Percentiles rank a stretch among this genome's conserved stretches.
Conservation (phyloP, 352 stramenopile species). For the Globisporangium apiculatum region DNA sequence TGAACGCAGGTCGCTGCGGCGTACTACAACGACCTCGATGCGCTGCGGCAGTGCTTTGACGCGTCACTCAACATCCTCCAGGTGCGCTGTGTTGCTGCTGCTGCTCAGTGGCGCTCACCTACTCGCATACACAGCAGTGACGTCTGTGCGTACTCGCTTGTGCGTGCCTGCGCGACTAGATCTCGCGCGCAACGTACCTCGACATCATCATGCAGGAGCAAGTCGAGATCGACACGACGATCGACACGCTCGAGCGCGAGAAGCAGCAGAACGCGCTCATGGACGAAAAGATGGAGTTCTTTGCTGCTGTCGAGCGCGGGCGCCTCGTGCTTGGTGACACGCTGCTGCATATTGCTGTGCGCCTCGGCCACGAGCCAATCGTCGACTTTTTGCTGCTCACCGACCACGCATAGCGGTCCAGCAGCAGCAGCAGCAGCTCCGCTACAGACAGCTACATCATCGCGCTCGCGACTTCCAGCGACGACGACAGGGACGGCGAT, state of each 20-base stretch:
- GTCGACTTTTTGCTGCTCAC: constrained; percentile 61
- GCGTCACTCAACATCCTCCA: constrained; percentile 43
- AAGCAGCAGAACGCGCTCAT: constrained; percentile 31
- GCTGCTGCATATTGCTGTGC: constrained; percentile 62
- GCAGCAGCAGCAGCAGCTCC: not conserved
- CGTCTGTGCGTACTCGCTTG: not conserved
- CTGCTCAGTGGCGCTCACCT: too few species aligned
- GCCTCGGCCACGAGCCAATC: constrained; percentile 37
- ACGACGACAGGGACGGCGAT: not conserved
- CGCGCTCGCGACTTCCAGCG: not conserved
- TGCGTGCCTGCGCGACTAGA: constrained; percentile 12
- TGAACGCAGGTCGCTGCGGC: constrained; percentile 29
- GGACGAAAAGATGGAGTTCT: constrained; percentile 79
- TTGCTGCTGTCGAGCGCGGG: constrained; percentile 44
- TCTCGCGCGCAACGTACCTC: constrained; percentile 70
- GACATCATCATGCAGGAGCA: constrained; percentile 67
- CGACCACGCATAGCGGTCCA: constrained; percentile 18
- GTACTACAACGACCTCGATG: constrained; percentile 41
- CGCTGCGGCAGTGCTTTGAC: constrained; percentile 33
- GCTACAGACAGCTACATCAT: not conserved
- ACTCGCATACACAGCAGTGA: too few species aligned
- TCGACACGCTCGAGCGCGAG: constrained; percentile 56
- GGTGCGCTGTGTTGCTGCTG: constrained; percentile 9
- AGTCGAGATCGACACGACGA: constrained; percentile 39
- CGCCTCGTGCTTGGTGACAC: constrained; percentile 63